phyloP scores from a whole-genome alignment of 805 yeast species.

The Groenewaldozyma tartarivorans region DNA sequence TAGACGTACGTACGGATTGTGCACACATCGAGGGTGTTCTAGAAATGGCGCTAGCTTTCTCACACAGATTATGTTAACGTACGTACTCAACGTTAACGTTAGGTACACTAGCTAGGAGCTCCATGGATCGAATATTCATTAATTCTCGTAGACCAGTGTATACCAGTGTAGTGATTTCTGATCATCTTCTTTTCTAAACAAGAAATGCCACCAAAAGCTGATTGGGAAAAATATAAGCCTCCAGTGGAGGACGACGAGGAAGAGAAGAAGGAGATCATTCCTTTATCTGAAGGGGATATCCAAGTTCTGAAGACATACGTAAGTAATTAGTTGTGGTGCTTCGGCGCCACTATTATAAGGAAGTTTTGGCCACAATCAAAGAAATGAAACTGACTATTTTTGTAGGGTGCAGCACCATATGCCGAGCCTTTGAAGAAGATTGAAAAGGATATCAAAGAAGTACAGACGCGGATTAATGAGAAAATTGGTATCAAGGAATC shows the following conservation, averaged over 20 bases:
- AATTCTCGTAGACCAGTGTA: too few species aligned
- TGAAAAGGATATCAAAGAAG: slow-evolving; percentile 76
- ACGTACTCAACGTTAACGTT: too few species aligned
- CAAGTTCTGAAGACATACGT: slow-evolving; percentile 88
- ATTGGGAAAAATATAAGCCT: slow-evolving; percentile 95
- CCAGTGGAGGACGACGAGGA: slow-evolving; percentile 61
- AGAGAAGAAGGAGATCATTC: slow-evolving; percentile 60
- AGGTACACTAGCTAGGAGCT: too few species aligned
- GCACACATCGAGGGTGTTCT: too few species aligned
- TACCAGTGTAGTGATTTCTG: too few species aligned
- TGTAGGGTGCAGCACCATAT: slow-evolving; percentile 85
- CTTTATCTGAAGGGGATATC: slow-evolving; percentile 92
- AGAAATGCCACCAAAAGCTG: slow-evolving; percentile 96
- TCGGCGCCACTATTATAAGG: not conserved
- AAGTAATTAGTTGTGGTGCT: slow-evolving; percentile 19
- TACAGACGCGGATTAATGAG: slow-evolving; percentile 84
- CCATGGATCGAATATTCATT: too few species aligned
- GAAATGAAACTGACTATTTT: slow-evolving; percentile 14
- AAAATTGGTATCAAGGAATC: slow-evolving; percentile 79
- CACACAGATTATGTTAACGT: too few species aligned
- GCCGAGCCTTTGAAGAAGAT: slow-evolving; percentile 68
- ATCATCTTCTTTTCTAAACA: too few species aligned
- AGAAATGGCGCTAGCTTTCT: too few species aligned
- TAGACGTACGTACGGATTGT: too few species aligned
- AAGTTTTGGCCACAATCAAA: slow-evolving; percentile 3